phyloP scores from a whole-genome alignment of 306 rosid species.

The Rosa rugosa region DNA sequence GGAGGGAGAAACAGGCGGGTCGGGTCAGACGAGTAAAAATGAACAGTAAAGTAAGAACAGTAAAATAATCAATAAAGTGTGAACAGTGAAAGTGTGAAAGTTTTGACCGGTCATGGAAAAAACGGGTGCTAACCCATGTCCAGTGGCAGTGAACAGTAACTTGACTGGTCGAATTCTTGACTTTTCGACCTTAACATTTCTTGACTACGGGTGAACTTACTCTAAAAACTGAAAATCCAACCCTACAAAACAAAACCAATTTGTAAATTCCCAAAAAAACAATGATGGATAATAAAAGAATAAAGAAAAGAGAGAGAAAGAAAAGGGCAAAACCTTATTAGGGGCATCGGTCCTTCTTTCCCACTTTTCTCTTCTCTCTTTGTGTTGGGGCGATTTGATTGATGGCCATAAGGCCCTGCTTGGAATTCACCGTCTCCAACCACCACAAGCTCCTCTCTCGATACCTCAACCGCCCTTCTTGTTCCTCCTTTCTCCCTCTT shows the following conservation, averaged over 20 bases:
- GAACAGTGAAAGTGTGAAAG: too few species aligned
- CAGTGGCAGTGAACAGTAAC: too few species aligned
- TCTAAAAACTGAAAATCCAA: neutral
- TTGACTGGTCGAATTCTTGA: too few species aligned
- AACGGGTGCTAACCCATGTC: too few species aligned
- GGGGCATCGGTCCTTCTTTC: neutral
- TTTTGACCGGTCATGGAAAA: too few species aligned
- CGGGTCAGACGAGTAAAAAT: too few species aligned
- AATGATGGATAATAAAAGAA: neutral
- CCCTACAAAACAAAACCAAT: neutral
- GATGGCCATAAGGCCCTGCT: conserved; percentile 82
- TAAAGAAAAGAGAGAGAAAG: neutral
- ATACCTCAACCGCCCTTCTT: neutral
- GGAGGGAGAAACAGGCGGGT: too few species aligned
- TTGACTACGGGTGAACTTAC: too few species aligned
- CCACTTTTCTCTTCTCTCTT: neutral
- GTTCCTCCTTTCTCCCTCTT: conserved; percentile 4
- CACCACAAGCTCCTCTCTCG: conserved; percentile 1
- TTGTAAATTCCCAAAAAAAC: neutral
- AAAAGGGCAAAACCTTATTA: neutral
- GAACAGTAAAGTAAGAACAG: too few species aligned
- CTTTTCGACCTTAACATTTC: too few species aligned
- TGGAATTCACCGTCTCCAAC: conserved; percentile 50
- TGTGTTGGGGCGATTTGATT: conserved; percentile 29
- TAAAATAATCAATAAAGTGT: too few species aligned